These are phyloP conservation scores for Cladosporium sp. DNA, from an alignment of 2,329 filamentous ascomycete species.

Conservation along the genomic window DNA sequence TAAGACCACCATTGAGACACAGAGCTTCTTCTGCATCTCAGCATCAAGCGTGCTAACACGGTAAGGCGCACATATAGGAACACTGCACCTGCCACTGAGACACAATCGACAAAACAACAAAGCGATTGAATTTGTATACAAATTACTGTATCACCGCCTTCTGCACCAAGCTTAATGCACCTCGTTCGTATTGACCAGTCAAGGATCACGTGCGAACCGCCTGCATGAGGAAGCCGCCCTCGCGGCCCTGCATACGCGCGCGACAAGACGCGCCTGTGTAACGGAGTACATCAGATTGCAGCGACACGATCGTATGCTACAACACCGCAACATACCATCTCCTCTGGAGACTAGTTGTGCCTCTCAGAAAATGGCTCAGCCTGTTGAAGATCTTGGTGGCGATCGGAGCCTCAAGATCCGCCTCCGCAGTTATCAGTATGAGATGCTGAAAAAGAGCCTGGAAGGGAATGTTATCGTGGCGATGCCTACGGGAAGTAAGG, in stretches of 20 bases:
- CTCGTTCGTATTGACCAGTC: not conserved
- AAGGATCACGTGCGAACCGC: not conserved
- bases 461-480: constrained; percentile 49
- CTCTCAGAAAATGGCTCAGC: not conserved
- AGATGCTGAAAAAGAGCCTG: constrained; percentile 50
- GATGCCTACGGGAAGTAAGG: constrained; percentile 48
- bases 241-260: not conserved
- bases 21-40: not conserved
- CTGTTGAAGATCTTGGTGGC: not conserved
- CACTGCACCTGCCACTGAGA: not conserved
- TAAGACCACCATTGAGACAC: not conserved
- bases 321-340: not conserved
- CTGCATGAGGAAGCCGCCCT: not conserved
- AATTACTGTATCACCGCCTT: not conserved
- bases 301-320: not conserved
- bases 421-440: constrained; percentile 49
- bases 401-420: not conserved
- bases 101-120: not conserved
- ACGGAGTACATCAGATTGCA: not conserved
- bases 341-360: not conserved
- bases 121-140: not conserved
- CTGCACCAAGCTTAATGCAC: not conserved
- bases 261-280: not conserved
- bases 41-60: not conserved
- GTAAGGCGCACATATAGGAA: not conserved